Evolutionary conservation across 208 protist species (phyloP).

Genomic region (Crithidia fasciculata): DNA sequence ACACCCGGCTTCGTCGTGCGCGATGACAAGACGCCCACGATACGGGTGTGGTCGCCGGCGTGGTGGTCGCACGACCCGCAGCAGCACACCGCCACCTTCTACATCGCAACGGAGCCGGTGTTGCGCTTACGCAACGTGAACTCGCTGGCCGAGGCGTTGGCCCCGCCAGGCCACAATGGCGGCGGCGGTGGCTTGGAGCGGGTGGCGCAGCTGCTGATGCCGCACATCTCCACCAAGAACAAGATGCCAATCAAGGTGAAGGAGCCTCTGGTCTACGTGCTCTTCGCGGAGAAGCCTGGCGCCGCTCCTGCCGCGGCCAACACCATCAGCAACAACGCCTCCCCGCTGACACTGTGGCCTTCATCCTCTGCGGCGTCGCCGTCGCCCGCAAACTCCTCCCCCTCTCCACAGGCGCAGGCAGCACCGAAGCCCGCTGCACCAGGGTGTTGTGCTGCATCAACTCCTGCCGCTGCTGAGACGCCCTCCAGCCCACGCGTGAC

Average conservation of each 20-base stretch:
- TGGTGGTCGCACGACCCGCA: constrained; percentile 49
- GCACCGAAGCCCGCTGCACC: not conserved
- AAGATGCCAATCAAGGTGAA: constrained; percentile 15
- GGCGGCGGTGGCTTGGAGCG: constrained; percentile 33
- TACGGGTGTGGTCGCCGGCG: constrained; percentile 39
- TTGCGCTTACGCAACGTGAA: constrained; percentile 25
- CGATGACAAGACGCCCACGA: constrained; percentile 11
- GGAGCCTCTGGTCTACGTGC: not conserved
- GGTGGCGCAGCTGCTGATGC: constrained; percentile 44
- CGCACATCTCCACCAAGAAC: constrained; percentile 32
- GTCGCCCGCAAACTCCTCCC: not conserved
- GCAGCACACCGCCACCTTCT: constrained; percentile 31
- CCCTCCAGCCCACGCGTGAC: not conserved
- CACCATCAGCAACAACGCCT: not conserved
- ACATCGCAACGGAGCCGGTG: constrained; percentile 47
- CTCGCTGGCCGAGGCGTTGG: constrained; percentile 38
- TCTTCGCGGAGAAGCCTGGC: constrained; percentile 3
- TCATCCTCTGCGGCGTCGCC: not conserved
- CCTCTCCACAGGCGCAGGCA: too few relatives aligned
- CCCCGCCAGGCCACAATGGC: not conserved
- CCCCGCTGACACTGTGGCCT: not conserved
- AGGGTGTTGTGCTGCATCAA: not conserved
- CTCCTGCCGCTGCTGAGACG: not conserved
- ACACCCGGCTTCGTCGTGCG: constrained; percentile 3
- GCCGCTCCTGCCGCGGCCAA: too few relatives aligned